Conservation (phyloP, 2,329 filamentous ascomycete species). For the Curvularia hawaiiensis region DNA sequence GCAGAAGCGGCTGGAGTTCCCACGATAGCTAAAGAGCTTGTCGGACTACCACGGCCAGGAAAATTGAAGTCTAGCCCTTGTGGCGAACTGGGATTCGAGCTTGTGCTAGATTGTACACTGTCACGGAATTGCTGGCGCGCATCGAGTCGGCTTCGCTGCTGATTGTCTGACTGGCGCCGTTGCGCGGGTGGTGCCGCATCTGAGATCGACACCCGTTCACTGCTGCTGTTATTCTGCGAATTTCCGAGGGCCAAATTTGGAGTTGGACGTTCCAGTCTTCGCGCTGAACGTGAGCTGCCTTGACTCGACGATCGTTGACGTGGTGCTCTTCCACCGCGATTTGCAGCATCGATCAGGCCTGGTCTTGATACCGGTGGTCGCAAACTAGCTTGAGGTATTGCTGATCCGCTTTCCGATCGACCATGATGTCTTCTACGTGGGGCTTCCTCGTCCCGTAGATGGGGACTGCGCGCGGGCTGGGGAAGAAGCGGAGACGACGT, state of each 20-base stretch:
- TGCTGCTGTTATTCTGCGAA: constrained; percentile 63
- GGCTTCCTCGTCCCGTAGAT: constrained; percentile 36
- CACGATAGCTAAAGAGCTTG: constrained; percentile 32
- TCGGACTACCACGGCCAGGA: constrained; percentile 33
- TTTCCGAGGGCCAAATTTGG: constrained; percentile 31
- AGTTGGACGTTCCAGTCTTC: constrained; percentile 39
- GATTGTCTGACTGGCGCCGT: constrained; percentile 49
- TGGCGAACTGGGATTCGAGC: constrained; percentile 40
- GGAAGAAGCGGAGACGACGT: constrained; percentile 30
- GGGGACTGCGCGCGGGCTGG: constrained; percentile 35
- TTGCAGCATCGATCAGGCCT: constrained; percentile 52
- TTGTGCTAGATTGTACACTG: constrained; percentile 31
- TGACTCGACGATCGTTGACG: constrained; percentile 54
- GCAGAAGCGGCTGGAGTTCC: constrained; percentile 27
- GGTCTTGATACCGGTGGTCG: constrained; percentile 54
- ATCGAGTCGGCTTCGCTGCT: constrained; percentile 52
- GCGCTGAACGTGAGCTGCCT: constrained; percentile 50
- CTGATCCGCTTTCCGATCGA: constrained; percentile 43
- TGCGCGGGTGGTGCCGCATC: constrained; percentile 29
- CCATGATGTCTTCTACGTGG: constrained; percentile 40
- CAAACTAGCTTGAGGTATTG: constrained; percentile 38
- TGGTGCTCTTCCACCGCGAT: constrained; percentile 35
- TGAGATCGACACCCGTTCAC: constrained; percentile 41
- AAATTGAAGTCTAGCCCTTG: constrained; percentile 35
- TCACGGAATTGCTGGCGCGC: constrained; percentile 42